These are phyloP conservation scores for Aspergillus unguis DNA, from an alignment of 2,329 filamentous ascomycete genomes.

Conservation along the genomic window DNA sequence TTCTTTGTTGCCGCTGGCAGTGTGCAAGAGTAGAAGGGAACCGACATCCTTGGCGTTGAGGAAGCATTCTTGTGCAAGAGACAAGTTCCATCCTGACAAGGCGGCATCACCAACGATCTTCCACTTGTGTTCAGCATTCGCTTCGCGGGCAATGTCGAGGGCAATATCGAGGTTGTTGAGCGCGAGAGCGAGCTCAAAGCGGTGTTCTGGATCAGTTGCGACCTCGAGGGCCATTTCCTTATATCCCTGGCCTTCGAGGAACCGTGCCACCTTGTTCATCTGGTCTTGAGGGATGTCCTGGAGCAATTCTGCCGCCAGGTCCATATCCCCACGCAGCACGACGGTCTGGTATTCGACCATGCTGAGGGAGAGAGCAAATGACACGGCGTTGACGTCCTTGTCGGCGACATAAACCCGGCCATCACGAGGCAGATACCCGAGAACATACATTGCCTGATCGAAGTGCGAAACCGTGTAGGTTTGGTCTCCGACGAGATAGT, in stretches of 20 bases:
- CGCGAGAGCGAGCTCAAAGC: constrained; percentile 84
- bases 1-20: constrained; percentile 73
- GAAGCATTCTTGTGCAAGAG: constrained; percentile 89
- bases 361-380: constrained; percentile 83
- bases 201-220: constrained; percentile 91
- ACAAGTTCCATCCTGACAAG: constrained; percentile 78
- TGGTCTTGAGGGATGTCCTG: constrained; percentile 83
- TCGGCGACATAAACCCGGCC: constrained; percentile 93
- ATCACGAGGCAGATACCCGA: constrained; percentile 93
- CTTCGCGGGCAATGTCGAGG: constrained; percentile 74
- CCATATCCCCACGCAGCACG: constrained; percentile 89
- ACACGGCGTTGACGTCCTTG: constrained; percentile 90
- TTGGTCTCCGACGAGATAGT: constrained; percentile 96
- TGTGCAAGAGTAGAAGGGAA: constrained; percentile 82
- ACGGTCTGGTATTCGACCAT: constrained; percentile 97
- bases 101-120: constrained; percentile 94
- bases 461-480: constrained; percentile 98
- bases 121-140: constrained; percentile 95
- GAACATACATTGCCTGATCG: constrained; percentile 88
- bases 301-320: constrained; percentile 81
- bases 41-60: constrained; percentile 85
- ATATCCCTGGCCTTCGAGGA: constrained; percentile 94
- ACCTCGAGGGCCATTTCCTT: constrained; percentile 94
- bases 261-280: constrained; percentile 96
- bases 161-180: constrained; percentile 83